Base-by-base conservation (phyloP, 2,329 filamentous ascomycete species). In the Aspergillus unguis region DNA sequence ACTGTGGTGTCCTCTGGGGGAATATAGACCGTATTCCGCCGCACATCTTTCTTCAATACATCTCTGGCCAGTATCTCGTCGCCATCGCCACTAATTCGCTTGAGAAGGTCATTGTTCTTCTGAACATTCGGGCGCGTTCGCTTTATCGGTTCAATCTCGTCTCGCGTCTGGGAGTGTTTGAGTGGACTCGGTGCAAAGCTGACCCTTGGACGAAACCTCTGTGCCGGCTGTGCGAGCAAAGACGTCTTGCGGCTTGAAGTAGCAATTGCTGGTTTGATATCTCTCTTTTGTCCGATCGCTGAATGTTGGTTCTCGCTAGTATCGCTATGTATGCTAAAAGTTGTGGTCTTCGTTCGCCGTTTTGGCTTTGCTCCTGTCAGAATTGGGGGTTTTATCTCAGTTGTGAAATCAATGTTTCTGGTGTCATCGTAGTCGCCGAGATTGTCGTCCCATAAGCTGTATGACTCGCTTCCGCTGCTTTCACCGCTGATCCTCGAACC, bases 321-420 rank as follows among this genome's bases (percentile, higher is more conserved):
- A 33, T 76, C 73, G 25, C 74, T 69, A 46, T 74, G 71, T 41
- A 76, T 75, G 9, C 63, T 60, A 32, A 76, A 75, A 1, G 60
- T 58, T 11, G 54, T 56, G 5, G 57, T 60, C 52, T 58, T 61
- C 35, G 61, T 64, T 44, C 58, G 61, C 58, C 67, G 60, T 46
- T 63, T 63, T 23, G 65, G 66, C 33, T 65, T 68, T 40, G 54
- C 62, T 33, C 61, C 60, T 10, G 57, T 68, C 27, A 67, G 58
- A 5, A 66, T 58, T 0, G 69, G 65, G 17, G 61, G 55, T 44
- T 58, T 62, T 45, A 75, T 65, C 42, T 72, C 71, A 9, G 68
- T 70, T 3, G 72, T 75, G 54, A 71, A 75, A 6, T 76, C 71
- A 25, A 75, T 59, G 17, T 70, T 66, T 4, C 55, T 64, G 0